Evolutionary conservation across 495 filamentous ascomycete species (phyloP), one percentile per base, ranked within the genome.

Genomic region (Neurospora sp.): DNA sequence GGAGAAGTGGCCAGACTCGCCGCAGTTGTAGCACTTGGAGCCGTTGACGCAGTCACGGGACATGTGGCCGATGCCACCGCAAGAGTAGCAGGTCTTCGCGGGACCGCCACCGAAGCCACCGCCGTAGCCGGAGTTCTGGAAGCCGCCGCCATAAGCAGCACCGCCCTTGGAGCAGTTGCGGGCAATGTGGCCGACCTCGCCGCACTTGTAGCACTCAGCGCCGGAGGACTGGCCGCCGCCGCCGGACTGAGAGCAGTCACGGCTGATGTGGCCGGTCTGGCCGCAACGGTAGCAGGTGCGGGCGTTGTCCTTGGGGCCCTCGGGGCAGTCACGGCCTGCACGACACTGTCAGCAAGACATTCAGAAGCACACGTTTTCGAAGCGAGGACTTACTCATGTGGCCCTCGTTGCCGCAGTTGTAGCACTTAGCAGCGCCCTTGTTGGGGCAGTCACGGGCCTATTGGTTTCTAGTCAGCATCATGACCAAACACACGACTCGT

Each of bases 11-110:
- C 96, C 96, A 70, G 94, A 90, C 83, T 96, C 92, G 73, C 96
- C 96, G 80, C 96, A 99, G 89, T 98, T 98, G 90, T 99, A 99
- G 90, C 96, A 99, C 87, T 98, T 98, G 86, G 94, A 94, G 71
- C 96, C 96, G 79, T 98, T 96, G 68, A 96, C 97, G 85, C 96
- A 99, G 83, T 98, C 96, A 76, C 94, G 91, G 78, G 92, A 94
- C 91, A 98, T 93, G 86, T 99, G 96, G 75, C 96, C 96, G 80
- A 92, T 94, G 68, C 96, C 96, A 78, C 96, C 95, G 83, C 95
- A 98, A 59, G 94, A 96, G 86, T 97, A 98, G 89, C 94, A 97
- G 73, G 93, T 96, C 83, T 94, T 92, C 73, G 82, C 81, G 71
- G 82, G 83, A 70, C 84, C 27, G 27, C 27, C 84, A 71, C 85